Base-by-base conservation (phyloP, 2,329 filamentous ascomycete species). In the Alternaria burnsii region DNA sequence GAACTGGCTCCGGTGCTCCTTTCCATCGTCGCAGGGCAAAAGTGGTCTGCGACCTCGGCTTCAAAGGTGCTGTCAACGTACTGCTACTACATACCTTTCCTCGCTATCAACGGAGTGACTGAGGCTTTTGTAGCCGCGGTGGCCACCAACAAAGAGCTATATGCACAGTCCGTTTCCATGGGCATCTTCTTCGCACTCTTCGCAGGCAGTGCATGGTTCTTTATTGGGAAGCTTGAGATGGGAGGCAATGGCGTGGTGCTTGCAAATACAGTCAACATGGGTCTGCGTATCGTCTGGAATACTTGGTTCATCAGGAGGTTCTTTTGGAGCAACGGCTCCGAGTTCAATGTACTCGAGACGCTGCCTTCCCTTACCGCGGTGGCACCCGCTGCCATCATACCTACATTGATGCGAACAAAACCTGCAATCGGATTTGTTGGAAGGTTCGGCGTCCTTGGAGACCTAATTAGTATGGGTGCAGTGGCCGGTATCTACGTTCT, bases 91-190 rank as follows among this genome's bases (percentile, higher is more conserved):
- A 92, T 99, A 60, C 95, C 95, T 0, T 88, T 98, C 26, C 85
- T 98, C 4, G 95, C 94, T 3, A 82, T 97, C 70, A 99, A 99
- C 73, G 95, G 95, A 52, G 87, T 98, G 22, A 88, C 91, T 2
- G 95, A 99, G 80, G 92, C 93, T 0, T 98, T 99, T 71, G 94
- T 98, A 16, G 90, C 94, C 1, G 93, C 92, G 2, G 92, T 96
- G 1, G 94, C 94, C 0, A 89, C 87, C 0, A 86, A 92, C 64
- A 79, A 84, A 4, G 86, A 98, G 67, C 86, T 99, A 3, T 88
- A 92, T 64, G 79, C 76, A 4, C 95, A 99, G 77, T 92, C 91
- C 0, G 76, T 88, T 5, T 95, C 89, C 88, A 98, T 99, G 94
- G 86, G 87, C 4, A 84, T 81, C 2, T 97, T 97, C 76, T 97